phyloP scores from a whole-genome alignment of 495 filamentous ascomycete species.

The Aspergillus biplanus region DNA sequence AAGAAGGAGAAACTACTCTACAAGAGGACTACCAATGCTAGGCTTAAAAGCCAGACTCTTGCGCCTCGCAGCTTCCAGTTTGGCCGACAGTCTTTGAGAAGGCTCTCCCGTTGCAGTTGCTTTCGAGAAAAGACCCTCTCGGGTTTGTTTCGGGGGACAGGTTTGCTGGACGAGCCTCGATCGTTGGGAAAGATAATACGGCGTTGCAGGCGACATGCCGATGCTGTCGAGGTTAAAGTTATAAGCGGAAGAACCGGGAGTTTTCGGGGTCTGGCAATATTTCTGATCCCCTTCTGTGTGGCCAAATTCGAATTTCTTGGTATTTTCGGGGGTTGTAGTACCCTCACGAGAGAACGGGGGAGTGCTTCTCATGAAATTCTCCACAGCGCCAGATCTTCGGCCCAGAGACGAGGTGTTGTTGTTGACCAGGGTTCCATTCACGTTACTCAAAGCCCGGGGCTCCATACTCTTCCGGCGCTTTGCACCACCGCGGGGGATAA shows the following conservation, averaged over 20 bases:
- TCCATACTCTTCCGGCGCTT: conserved; percentile 92
- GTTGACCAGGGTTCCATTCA: conserved; percentile 64
- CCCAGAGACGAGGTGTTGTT: conserved; percentile 33
- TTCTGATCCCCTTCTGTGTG: conserved; percentile 25
- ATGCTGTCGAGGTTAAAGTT: conserved; percentile 46
- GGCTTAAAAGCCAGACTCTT: conserved; percentile 86
- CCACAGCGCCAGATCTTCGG: conserved; percentile 38
- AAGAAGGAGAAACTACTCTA: conserved; percentile 18
- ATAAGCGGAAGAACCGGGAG: conserved; percentile 34
- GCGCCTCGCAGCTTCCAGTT: conserved; percentile 72
- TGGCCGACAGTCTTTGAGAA: conserved; percentile 58
- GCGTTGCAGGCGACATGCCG: conserved; percentile 57
- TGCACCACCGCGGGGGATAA: conserved; percentile 74
- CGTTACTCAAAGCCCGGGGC: conserved; percentile 73
- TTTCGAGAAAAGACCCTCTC: conserved; percentile 46
- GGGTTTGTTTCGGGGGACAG: conserved; percentile 70
- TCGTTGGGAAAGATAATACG: conserved; percentile 58
- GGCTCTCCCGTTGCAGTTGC: conserved; percentile 32
- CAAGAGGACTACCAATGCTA: conserved; percentile 74
- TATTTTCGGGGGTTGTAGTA: conserved; percentile 23
- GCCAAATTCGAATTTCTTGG: conserved; percentile 9
- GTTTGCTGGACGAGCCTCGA: conserved; percentile 66
- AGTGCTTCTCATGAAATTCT: conserved; percentile 40
- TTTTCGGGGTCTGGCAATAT: conserved; percentile 36
- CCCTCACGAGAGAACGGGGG: conserved; percentile 28